phyloP scores from a whole-genome alignment of 192 early-diverging fungal genomes.

The Funneliformis mosseae region DNA sequence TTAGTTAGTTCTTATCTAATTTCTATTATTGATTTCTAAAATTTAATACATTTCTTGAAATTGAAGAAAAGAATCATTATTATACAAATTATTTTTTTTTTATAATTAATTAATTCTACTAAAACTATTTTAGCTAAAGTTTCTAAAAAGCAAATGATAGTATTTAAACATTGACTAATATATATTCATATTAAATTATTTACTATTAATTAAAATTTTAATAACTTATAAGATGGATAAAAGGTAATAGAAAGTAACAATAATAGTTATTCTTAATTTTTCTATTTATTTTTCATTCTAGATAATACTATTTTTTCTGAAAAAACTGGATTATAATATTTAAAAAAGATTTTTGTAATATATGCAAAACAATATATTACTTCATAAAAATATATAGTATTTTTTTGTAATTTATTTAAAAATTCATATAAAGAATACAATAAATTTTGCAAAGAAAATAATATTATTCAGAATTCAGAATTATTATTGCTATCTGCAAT shows the following conservation, averaged over 20 bases:
- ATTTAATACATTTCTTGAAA: neutral
- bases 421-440: neutral
- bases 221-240: neutral
- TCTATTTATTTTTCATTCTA: constrained; percentile 2
- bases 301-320: neutral
- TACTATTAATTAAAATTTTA: neutral
- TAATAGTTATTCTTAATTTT: neutral
- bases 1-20: neutral
- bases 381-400: neutral
- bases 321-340: neutral
- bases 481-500: constrained; percentile 1
- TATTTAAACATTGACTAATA: constrained; percentile 13
- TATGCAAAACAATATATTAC: constrained; percentile 11
- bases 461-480: neutral
- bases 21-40: neutral
- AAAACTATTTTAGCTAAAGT: neutral
- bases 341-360: neutral
- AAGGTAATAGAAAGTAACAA: constrained; percentile 3
- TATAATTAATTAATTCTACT: constrained; percentile 1
- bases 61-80: neutral
- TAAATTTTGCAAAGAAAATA: constrained; percentile 21
- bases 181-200: neutral
- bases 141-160: neutral
- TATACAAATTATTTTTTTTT: neutral
- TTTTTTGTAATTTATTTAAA: constrained; percentile 10